These are phyloP conservation scores for Saksenaea oblongispora DNA, from an alignment of 371 early-diverging fungal species.

Conservation along the genomic window DNA sequence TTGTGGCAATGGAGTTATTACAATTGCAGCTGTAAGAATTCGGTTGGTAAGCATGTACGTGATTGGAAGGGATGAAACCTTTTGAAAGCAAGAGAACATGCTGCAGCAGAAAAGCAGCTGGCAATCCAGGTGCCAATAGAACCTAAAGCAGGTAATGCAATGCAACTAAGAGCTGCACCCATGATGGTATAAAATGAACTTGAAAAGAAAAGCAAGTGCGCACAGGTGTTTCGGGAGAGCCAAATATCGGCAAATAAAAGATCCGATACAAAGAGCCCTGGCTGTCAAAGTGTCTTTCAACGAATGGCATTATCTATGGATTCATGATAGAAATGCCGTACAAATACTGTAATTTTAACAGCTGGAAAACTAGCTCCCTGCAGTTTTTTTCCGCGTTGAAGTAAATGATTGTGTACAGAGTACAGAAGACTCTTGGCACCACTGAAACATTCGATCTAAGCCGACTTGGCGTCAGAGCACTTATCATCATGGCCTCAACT, in stretches of 20 bases:
- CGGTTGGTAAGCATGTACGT: not conserved
- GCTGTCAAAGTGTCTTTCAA: too few relatives aligned
- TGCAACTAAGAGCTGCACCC: slow-evolving; percentile 42
- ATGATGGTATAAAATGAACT: slow-evolving; percentile 5
- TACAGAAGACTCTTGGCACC: too few relatives aligned
- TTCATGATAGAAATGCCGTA: too few relatives aligned
- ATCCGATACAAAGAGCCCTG: not conserved
- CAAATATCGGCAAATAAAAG: not conserved
- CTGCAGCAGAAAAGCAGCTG: slow-evolving; percentile 54
- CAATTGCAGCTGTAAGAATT: slow-evolving; percentile 35
- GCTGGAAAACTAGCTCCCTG: too few relatives aligned
- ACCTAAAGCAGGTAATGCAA: slow-evolving; percentile 39
- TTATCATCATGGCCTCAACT: too few relatives aligned
- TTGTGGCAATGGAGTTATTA: slow-evolving; percentile 53
- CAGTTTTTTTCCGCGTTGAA: too few relatives aligned
- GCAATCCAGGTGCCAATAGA: slow-evolving; percentile 30
- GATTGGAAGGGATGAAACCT: slow-evolving; percentile 7
- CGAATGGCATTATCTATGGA: too few relatives aligned
- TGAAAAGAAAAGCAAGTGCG: not conserved
- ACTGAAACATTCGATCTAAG: too few relatives aligned
- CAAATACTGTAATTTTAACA: too few relatives aligned
- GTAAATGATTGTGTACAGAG: too few relatives aligned
- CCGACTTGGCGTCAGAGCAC: too few relatives aligned
- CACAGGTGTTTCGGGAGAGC: not conserved
- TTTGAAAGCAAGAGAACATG: slow-evolving; percentile 48